A percentile compares a stretch with the other conserved stretches of the same genome.
phyloP scores from a whole-genome alignment of 139 green algal species.

The Pleodorina starrii region DNA sequence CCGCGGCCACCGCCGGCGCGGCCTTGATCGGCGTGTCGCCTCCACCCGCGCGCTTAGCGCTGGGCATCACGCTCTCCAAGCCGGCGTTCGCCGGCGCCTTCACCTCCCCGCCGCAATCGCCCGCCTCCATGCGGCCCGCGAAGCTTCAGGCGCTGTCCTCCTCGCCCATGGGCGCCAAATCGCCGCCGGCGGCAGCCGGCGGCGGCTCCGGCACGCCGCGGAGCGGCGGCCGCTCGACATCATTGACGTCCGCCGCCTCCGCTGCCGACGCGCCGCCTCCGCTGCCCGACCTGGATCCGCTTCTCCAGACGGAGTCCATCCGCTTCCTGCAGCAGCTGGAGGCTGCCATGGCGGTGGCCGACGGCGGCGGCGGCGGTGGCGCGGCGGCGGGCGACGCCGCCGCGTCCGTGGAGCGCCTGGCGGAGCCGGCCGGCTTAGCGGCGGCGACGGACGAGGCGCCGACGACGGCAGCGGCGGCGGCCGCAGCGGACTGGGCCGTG shows the following conservation, averaged over 20 bases:
- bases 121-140: neutral
- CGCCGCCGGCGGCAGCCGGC: neutral
- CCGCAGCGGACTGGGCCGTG: neutral
- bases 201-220: too few species aligned
- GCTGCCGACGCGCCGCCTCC: neutral
- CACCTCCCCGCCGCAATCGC: conserved; percentile 11
- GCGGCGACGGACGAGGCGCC: neutral
- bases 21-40: too few species aligned
- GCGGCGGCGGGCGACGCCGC: neutral
- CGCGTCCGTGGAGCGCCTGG: neutral
- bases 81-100: conserved; percentile 2
- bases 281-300: neutral
- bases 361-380: neutral
- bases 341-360: neutral
- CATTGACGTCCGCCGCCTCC: neutral
- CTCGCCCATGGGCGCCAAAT: neutral
- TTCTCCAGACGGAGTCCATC: conserved; percentile 16
- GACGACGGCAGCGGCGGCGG: neutral
- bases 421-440: neutral
- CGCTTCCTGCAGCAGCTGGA: conserved; percentile 32
- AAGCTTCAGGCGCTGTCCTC: conserved; percentile 36
- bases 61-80: conserved; percentile 14
- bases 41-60: neutral
- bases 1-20: too few species aligned
- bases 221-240: too few species aligned